Conservation (phyloP, 345 rosid species). For the Odontarrhena argentea region DNA sequence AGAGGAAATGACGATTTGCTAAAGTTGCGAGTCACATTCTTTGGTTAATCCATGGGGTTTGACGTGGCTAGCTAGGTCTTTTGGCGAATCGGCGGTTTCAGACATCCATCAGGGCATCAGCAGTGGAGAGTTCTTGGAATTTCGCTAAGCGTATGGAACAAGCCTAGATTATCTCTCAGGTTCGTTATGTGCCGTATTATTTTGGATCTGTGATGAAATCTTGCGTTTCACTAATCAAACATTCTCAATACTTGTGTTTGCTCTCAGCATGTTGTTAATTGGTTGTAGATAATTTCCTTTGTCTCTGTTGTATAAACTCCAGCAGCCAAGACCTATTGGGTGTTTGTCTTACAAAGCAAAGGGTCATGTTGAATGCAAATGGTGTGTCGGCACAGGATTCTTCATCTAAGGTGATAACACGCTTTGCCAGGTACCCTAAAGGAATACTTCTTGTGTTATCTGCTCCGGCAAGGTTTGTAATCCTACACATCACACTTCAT, state of each 20-base stretch:
- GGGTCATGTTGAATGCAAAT: constrained; percentile 82
- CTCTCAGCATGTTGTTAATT: neutral
- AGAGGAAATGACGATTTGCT: constrained; percentile 40
- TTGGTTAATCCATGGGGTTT: constrained; percentile 29
- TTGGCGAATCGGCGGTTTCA: constrained; percentile 35
- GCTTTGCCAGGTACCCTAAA: constrained; percentile 94
- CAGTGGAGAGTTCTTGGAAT: constrained; percentile 70
- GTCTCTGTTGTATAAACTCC: constrained; percentile 22
- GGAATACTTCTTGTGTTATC: constrained; percentile 77
- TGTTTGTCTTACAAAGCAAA: constrained; percentile 70
- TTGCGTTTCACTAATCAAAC: neutral
- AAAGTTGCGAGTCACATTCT: constrained; percentile 40
- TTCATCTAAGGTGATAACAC: constrained; percentile 86
- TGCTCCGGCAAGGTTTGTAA: constrained; percentile 75
- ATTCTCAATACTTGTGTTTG: neutral
- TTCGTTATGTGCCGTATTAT: neutral
- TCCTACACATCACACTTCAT: neutral
- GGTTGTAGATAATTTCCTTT: neutral
- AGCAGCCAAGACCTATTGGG: constrained; percentile 84
- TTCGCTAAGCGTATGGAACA: constrained; percentile 83
- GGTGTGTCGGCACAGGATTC: constrained; percentile 95
- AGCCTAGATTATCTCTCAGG: constrained; percentile 93
- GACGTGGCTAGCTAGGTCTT: constrained; percentile 22
- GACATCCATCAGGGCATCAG: constrained; percentile 53
- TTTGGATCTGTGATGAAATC: neutral